Conservation (phyloP, 352 stramenopile genomes). For the Plasmopara halstedii region DNA sequence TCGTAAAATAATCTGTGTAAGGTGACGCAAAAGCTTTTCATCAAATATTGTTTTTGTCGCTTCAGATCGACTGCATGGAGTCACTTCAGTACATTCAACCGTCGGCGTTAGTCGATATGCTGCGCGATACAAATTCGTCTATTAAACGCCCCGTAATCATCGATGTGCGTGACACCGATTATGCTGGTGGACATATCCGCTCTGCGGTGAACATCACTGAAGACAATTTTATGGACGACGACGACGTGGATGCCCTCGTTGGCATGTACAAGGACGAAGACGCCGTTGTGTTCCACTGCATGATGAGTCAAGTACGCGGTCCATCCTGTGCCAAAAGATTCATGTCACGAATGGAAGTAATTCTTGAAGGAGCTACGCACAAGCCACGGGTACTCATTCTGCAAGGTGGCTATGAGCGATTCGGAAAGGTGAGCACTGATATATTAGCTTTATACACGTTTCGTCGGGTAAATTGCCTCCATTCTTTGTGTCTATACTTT, state of each 20-base stretch:
- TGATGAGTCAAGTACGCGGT: constrained; percentile 80
- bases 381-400: constrained; percentile 63
- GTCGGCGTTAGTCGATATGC: constrained; percentile 43
- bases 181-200: constrained; percentile 65
- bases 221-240: constrained; percentile 74
- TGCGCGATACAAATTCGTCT: constrained; percentile 27
- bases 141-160: constrained; percentile 44
- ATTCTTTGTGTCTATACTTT: constrained; percentile 11
- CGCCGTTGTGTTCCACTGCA: constrained; percentile 81
- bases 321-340: constrained; percentile 77
- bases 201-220: constrained; percentile 70
- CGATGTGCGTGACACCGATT: constrained; percentile 74
- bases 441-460: background rate
- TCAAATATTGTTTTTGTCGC: background rate
- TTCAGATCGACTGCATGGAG: constrained; percentile 27
- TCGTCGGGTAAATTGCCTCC: background rate
- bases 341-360: constrained; percentile 43
- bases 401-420: constrained; percentile 60
- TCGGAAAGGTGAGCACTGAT: constrained; percentile 34
- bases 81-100: constrained; percentile 39
- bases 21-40: background rate
- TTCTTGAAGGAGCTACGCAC: constrained; percentile 35
- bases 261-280: constrained; percentile 51
- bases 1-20: constrained; percentile 1
- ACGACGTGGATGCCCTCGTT: constrained; percentile 72